These are phyloP conservation scores for Neurospora sp. DNA, from an alignment of 495 filamentous ascomycete species.

Conservation along the genomic window DNA sequence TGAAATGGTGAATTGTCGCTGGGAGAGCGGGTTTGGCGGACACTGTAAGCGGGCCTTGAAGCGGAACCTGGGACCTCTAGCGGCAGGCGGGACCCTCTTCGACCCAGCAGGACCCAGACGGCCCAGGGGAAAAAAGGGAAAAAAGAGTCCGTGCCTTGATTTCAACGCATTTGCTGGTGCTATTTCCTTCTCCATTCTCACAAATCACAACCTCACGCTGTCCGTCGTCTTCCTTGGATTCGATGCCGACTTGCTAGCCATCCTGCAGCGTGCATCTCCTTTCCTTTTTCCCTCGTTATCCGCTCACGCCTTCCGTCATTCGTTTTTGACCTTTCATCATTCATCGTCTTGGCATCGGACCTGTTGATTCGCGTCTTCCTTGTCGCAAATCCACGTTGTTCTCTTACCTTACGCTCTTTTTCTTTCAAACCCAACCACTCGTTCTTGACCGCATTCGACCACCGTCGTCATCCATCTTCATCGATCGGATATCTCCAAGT, in stretches of 20 bases:
- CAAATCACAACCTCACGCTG: background rate
- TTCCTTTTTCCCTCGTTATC: background rate
- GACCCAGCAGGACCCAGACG: background rate
- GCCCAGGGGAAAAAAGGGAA: background rate
- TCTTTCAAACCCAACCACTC: background rate
- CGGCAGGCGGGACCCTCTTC: background rate
- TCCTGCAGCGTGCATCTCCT: background rate
- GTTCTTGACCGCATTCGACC: background rate
- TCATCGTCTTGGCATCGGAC: background rate
- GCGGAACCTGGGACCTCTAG: background rate
- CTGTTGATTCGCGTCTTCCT: background rate
- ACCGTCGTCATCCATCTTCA: background rate
- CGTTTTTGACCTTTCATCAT: background rate
- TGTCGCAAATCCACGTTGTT: background rate
- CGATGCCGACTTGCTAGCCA: background rate
- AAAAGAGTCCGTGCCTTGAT: background rate
- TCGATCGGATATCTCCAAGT: background rate
- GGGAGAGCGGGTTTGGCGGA: background rate
- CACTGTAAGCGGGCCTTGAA: background rate
- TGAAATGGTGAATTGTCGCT: background rate
- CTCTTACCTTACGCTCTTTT: background rate
- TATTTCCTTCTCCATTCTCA: background rate
- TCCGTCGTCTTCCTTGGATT: background rate
- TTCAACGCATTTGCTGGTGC: background rate
- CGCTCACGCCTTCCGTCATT: background rate